phyloP scores from a whole-genome alignment of 495 filamentous ascomycete species.

The Trichoderma erinaceum region DNA sequence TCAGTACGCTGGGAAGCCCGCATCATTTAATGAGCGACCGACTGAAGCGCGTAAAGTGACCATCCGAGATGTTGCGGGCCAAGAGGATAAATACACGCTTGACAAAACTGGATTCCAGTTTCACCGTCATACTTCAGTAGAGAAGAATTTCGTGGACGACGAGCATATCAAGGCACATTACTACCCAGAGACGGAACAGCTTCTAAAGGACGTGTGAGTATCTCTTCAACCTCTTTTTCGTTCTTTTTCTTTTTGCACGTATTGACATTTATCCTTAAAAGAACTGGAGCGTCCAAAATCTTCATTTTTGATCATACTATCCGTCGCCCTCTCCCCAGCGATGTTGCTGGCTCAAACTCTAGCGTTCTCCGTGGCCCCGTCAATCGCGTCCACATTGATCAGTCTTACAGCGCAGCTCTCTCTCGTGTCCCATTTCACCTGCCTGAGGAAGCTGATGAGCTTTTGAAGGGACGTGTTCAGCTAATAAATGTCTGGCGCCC shows the following conservation, averaged over 20 bases:
- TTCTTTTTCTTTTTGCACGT: background rate
- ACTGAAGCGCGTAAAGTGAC: conserved; percentile 30
- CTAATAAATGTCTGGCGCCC: conserved; percentile 80
- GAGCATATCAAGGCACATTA: conserved; percentile 59
- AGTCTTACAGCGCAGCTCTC: conserved; percentile 54
- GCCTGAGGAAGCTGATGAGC: conserved; percentile 53
- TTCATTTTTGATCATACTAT: conserved; percentile 75
- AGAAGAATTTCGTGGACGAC: conserved; percentile 63
- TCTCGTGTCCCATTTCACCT: conserved; percentile 56
- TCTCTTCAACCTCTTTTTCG: background rate
- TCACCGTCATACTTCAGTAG: conserved; percentile 35
- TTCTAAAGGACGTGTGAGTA: conserved; percentile 58
- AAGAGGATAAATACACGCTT: conserved; percentile 34
- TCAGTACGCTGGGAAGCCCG: conserved; percentile 41
- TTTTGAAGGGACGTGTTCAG: conserved; percentile 60
- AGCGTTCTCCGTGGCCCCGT: conserved; percentile 52
- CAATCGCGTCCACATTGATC: conserved; percentile 65
- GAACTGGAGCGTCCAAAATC: conserved; percentile 58
- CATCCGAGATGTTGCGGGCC: conserved; percentile 35
- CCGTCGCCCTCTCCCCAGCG: conserved; percentile 45
- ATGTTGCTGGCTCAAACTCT: background rate
- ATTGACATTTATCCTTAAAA: conserved; percentile 23
- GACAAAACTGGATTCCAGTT: conserved; percentile 40
- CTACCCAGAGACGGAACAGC: conserved; percentile 59
- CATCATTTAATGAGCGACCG: conserved; percentile 43